Base-by-base conservation (phyloP, 805 yeast genomes). In the Lachancea sp. region DNA sequence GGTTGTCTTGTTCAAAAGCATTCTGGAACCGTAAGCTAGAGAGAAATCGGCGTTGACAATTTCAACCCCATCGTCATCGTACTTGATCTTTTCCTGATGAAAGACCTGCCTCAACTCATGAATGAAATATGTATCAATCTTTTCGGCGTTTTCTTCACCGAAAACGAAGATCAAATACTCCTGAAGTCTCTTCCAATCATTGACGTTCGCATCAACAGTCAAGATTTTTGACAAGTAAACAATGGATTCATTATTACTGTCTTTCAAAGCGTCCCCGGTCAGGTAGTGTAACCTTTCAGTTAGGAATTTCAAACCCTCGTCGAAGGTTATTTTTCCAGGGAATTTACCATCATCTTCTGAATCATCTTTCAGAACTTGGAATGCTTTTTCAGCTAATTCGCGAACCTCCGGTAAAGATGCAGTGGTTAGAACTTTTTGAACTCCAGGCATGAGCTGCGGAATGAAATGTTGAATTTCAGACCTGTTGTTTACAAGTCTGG, bases 371-470 rank as follows among this genome's bases (percentile, higher is more conserved):
- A 92, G 71, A 30, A 90, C 97, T 7, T 68, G 59, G 45, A 84
- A 70, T 1, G 98, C 97, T 64, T 88, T 90, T 29, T 71, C 72
- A 28, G 97, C 97, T 54, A 92, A 71, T 52, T 82, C 92, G 74
- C 98, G 82, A 38, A 92, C 97, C 65, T 90, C 98, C 30, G 97
- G 97, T 60, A 86, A 71, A 8, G 97, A 82, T 30, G 97, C 97
- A 39, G 89, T 84, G 42, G 84, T 76, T 36, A 83, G 80, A 30
- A 92, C 96, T 61, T 79, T 87, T 63, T 81, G 77, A 32, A 92
- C 81, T 60, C 96, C 95, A n/a, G 98, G 98, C 62, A 82, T 67
- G 51, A 90, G 73, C 52, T 76, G 71, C 31, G 97, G 97, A 51
- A 92, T 83, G 59, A 77, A 90, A 25, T 77, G 71, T 63, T 84